Conservation (phyloP, 106 monocot species). For the Acanthochlamys bracteata region DNA sequence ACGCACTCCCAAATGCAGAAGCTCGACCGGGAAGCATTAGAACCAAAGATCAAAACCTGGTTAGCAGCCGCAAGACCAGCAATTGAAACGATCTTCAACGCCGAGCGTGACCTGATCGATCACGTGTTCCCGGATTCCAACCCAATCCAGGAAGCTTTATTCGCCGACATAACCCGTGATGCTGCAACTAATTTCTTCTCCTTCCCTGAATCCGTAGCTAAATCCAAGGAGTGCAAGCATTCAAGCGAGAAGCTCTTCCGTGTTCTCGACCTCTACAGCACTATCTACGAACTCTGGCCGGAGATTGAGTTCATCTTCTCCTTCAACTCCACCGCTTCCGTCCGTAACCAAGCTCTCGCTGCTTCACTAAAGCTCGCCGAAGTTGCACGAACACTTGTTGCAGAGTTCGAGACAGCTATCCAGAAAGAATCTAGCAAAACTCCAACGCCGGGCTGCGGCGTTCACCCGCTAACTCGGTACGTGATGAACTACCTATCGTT, state of each 20-base stretch:
- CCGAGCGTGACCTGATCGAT: constrained; percentile 45
- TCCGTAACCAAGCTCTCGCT: constrained; percentile 16
- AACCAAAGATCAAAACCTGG: constrained; percentile 41
- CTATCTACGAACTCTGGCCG: constrained; percentile 28
- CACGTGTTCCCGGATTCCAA: constrained; percentile 34
- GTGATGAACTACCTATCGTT: constrained; percentile 53
- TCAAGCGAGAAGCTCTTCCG: constrained; percentile 52
- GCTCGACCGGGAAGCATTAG: constrained; percentile 34
- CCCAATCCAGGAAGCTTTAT: constrained; percentile 32
- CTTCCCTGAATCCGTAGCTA: constrained; percentile 36
- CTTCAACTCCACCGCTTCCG: constrained; percentile 22
- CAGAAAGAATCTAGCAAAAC: constrained; percentile 33
- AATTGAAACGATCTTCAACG: constrained; percentile 31
- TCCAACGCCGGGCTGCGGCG: constrained; percentile 26
- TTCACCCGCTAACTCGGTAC: constrained; percentile 51
- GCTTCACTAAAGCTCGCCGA: constrained; percentile 27
- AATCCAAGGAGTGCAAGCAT: constrained; percentile 21
- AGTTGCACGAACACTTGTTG: constrained; percentile 21
- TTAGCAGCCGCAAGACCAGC: constrained; percentile 14
- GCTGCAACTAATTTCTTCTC: constrained; percentile 27
- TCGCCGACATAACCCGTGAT: constrained; percentile 27
- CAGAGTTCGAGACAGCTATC: constrained; percentile 42
- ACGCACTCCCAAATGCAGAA: constrained; percentile 25
- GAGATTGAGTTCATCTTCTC: constrained; percentile 41
- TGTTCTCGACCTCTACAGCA: constrained; percentile 44